These are phyloP conservation scores for Candida krabiensis DNA, from an alignment of 805 yeast genomes.

Conservation along the genomic window DNA sequence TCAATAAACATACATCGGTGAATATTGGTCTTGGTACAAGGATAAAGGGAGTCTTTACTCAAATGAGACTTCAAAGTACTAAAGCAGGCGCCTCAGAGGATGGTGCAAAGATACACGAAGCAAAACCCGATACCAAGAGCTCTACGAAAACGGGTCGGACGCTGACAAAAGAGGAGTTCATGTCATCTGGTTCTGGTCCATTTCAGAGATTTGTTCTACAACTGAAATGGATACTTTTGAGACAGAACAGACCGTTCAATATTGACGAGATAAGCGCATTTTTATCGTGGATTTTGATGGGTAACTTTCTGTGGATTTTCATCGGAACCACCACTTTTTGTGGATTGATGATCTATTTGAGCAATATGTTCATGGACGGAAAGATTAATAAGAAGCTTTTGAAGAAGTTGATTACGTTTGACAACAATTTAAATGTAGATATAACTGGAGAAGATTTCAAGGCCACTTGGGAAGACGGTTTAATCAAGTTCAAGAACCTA, in stretches of 20 bases:
- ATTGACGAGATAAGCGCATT: constrained; percentile 55
- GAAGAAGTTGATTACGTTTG: constrained; percentile 32
- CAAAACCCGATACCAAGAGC: too few species aligned
- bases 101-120: too few species aligned
- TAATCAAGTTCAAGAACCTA: constrained; percentile 45
- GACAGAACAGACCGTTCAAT: constrained; percentile 49
- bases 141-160: not conserved
- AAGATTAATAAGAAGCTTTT: constrained; percentile 27
- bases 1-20: too few species aligned
- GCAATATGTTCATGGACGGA: constrained; percentile 36
- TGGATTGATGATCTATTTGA: constrained; percentile 44
- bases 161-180: constrained; percentile 12
- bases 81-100: too few species aligned
- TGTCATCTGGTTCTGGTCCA: constrained; percentile 16
- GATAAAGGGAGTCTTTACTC: too few species aligned
- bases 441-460: constrained; percentile 34
- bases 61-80: too few species aligned
- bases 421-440: constrained; percentile 31
- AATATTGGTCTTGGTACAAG: too few species aligned
- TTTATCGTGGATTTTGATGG: constrained; percentile 58
- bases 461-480: constrained; percentile 51
- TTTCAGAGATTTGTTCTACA: constrained; percentile 16
- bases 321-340: constrained; percentile 60
- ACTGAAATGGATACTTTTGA: constrained; percentile 46
- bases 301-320: constrained; percentile 52